Percentiles rank a stretch among this genome's conserved stretches.
Evolutionary conservation across 805 yeast species (phyloP).

Genomic region (Hanseniaspora nectarophila): DNA sequence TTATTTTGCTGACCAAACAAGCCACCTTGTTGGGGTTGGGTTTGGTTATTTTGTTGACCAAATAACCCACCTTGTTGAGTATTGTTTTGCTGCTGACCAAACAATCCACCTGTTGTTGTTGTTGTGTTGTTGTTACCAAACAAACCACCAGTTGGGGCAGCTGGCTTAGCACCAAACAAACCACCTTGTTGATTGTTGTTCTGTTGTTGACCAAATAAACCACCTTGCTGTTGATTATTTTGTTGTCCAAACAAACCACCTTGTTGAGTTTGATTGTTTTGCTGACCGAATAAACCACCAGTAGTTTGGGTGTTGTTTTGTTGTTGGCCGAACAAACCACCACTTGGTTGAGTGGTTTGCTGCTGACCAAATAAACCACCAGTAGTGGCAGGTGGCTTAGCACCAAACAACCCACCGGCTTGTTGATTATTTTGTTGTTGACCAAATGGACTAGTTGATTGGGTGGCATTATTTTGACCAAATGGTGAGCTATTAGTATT

Average conservation of each 20-base stretch:
- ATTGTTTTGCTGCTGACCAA: slow-evolving; percentile 29
- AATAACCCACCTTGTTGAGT: slow-evolving; percentile 25
- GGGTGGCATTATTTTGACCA: slow-evolving; percentile 24
- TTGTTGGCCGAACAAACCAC: slow-evolving; percentile 20
- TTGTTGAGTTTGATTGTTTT: slow-evolving; percentile 17
- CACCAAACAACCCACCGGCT: slow-evolving; percentile 32
- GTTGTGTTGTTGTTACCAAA: slow-evolving; percentile 20
- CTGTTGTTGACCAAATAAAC: slow-evolving; percentile 20
- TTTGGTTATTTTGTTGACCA: slow-evolving; percentile 29
- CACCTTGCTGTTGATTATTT: slow-evolving; percentile 19
- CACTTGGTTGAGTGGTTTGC: slow-evolving; percentile 19
- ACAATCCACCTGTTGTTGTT: slow-evolving; percentile 31
- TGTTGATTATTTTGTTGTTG: slow-evolving; percentile 21
- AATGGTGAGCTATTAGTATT: slow-evolving; percentile 21
- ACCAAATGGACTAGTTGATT: slow-evolving; percentile 31
- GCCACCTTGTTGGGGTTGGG: slow-evolving; percentile 24
- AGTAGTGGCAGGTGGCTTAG: slow-evolving; percentile 26
- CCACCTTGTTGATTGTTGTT: slow-evolving; percentile 19
- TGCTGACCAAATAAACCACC: slow-evolving; percentile 36
- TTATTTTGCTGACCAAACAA: slow-evolving; percentile 33
- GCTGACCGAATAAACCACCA: slow-evolving; percentile 23
- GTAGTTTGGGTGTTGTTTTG: slow-evolving; percentile 12
- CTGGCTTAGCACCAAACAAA: slow-evolving; percentile 22
- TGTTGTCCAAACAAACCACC: slow-evolving; percentile 19
- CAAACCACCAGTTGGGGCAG: slow-evolving; percentile 25